Evolutionary conservation across 2,329 filamentous ascomycete species (phyloP), one percentile per base, ranked within the genome.

Genomic region (Beauveria medogensis): DNA sequence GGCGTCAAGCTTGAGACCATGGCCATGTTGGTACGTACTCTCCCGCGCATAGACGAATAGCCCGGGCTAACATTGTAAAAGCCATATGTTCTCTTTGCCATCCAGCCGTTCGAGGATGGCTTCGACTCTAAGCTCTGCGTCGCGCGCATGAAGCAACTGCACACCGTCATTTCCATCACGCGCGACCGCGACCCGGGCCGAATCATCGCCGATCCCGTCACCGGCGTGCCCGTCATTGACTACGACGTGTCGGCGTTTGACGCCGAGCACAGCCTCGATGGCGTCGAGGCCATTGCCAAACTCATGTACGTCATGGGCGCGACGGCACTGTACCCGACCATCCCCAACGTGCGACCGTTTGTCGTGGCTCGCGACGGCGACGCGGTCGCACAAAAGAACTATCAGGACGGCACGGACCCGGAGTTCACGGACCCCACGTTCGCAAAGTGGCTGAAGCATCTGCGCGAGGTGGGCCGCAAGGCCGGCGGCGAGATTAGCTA

Each of bases 251-350:
- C 87, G 22, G 77, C 80, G 22, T 88, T 88, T 67, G 93, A 97
- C 74, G 82, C 86, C 55, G 81, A 81, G 30, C 82, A 92, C 72
- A 82, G 88, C 26, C 72, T 93, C 20, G 84, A 91, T 70, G 91
- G 90, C 9, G 68, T 91, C 7, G 71, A 92, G 54, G 89, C 85
- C 2, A 76, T 88, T 2, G 86, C 88, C 40, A 91, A 92, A 71
- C 86, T 96, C 46, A 84, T 87, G 64, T 93, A 92, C 71, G 82
- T 91, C 51, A 81, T 84, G 46, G 91, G 92, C 26, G 93, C 92
- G 0, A 79, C 77, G n/a, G 91, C 96, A 73, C 92, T 97, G 69
- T 83, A 87, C 69, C 78, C 86, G 0, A 77, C 80, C 3, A 78
- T 90, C 22, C 80, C 83, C 0, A 85, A 84, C 10, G 71, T 91